phyloP scores from a whole-genome alignment of 805 yeast genomes.

The Yarrowia hollandica region DNA sequence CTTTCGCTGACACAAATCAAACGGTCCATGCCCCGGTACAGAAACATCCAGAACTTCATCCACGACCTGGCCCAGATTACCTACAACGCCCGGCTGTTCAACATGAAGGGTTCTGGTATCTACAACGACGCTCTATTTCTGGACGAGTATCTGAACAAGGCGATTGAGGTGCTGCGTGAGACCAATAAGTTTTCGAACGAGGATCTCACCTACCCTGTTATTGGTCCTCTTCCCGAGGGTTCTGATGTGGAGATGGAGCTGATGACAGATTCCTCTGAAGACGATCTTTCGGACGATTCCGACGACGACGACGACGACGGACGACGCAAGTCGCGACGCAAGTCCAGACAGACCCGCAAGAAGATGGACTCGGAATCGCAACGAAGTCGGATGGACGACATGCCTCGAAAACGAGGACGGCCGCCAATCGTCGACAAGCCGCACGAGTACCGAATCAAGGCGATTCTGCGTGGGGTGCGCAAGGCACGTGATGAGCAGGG shows the following conservation, averaged over 20 bases:
- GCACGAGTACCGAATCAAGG: constrained; percentile 87
- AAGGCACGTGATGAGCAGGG: constrained; percentile 61
- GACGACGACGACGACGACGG: constrained; percentile 41
- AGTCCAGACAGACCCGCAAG: not conserved
- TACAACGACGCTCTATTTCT: constrained; percentile 66
- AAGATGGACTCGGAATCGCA: constrained; percentile 32
- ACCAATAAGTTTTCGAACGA: constrained; percentile 44
- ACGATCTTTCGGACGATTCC: constrained; percentile 36
- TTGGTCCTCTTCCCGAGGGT: constrained; percentile 68
- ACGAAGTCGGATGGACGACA: constrained; percentile 38
- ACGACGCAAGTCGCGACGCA: constrained; percentile 34
- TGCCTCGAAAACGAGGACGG: constrained; percentile 72
- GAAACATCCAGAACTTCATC: constrained; percentile 62
- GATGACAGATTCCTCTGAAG: constrained; percentile 36
- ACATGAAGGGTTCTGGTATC: constrained; percentile 65
- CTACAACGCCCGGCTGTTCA: constrained; percentile 87
- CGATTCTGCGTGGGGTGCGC: constrained; percentile 76
- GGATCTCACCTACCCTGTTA: constrained; percentile 55
- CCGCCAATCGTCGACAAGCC: constrained; percentile 92
- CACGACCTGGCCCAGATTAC: constrained; percentile 79
- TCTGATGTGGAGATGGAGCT: constrained; percentile 37
- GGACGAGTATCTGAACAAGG: constrained; percentile 52
- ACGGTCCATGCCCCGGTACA: constrained; percentile 25
- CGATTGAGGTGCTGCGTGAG: constrained; percentile 51
- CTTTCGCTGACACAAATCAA: constrained; percentile 73